Base-by-base conservation (phyloP, 495 filamentous ascomycete genomes). In the Aspergillus taichungensis region DNA sequence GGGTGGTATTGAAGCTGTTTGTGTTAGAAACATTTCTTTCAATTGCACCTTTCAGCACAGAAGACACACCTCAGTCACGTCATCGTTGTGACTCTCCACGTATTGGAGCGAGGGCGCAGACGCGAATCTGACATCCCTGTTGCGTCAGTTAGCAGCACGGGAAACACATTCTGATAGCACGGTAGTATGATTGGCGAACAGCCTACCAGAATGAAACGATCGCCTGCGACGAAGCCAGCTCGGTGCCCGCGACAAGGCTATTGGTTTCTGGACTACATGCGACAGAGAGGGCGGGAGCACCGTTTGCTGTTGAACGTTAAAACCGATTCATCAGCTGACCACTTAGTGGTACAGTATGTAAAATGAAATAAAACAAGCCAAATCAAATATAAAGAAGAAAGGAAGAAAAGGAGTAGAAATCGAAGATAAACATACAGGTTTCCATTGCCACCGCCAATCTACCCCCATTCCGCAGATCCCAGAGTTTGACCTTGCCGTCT, bases 1-100 rank as follows among this genome's bases (percentile, higher is more conserved):
- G 83, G 82, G 64, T 90, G 83, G 55, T 84, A 88, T 63, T 80
- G 75, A 8, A 94, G 73, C 75, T 85, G 62, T 46, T 51, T 34
- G 48, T 13, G 7, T 35, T 48, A 10, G 39, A 13, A 13, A 13
- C 6, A n/a, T 18, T 13, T 35, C n/a, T 7, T 9, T 6, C 24
- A 27, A 29, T 33, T 29, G 30, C 7, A 6, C 0, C 6, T 18
- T 55, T 40, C 42, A 45, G 31, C 18, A 24, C 4, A 4, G 1
- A 37, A 48, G 51, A 43, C 55, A 49, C 41, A 87, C 82, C 68
- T 87, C 82, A 14, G 91, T 95, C 39, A 97, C 75, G 60, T 95
- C 88, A 63, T 97, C 91, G 44, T 84, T 91, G 62, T 97, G 91
- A 40, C 86, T 84, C 55, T 97, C 91, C 30, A 80, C 71, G 56